A percentile compares a stretch with the other conserved stretches of the same genome.
Evolutionary conservation across 768 basidiomycete genomes (phyloP).

Genomic region (Tulasnella calospora): DNA sequence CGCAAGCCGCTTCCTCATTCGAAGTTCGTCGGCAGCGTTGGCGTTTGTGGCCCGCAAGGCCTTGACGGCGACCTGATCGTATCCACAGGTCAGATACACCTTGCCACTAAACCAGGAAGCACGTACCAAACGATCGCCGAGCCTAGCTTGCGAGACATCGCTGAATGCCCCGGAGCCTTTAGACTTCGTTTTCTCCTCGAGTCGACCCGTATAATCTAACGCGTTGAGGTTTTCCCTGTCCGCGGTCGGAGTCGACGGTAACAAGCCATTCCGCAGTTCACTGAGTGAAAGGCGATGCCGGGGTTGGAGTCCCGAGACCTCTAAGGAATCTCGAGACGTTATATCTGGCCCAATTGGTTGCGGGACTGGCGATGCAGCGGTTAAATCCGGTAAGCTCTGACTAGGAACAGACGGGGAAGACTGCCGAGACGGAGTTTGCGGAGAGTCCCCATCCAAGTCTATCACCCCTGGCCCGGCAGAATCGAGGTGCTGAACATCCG

Average conservation of each 20-base stretch:
- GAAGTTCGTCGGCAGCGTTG: not conserved
- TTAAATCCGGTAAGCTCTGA: too few species aligned
- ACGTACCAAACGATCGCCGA: not conserved
- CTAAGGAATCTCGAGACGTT: too few species aligned
- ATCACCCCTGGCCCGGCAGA: too few species aligned
- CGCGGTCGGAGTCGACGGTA: not conserved
- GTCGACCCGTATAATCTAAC: not conserved
- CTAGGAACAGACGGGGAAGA: too few species aligned
- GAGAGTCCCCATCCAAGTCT: too few species aligned
- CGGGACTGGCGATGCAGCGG: too few species aligned
- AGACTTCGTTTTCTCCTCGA: not conserved
- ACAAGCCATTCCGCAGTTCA: not conserved
- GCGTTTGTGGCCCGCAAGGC: not conserved
- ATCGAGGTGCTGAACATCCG: too few species aligned
- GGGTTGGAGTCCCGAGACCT: too few species aligned
- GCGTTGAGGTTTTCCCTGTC: not conserved
- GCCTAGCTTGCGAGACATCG: not conserved
- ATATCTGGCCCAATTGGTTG: too few species aligned
- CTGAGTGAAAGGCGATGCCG: not conserved
- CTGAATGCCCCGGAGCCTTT: not conserved
- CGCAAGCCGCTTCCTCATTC: not conserved
- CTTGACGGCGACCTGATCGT: not conserved
- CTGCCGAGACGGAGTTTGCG: too few species aligned
- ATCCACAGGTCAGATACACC: not conserved
- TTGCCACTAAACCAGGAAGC: not conserved